Base-by-base conservation (phyloP, 2,329 filamentous ascomycete genomes). In the Dryadomyces quercus-mongolicae region DNA sequence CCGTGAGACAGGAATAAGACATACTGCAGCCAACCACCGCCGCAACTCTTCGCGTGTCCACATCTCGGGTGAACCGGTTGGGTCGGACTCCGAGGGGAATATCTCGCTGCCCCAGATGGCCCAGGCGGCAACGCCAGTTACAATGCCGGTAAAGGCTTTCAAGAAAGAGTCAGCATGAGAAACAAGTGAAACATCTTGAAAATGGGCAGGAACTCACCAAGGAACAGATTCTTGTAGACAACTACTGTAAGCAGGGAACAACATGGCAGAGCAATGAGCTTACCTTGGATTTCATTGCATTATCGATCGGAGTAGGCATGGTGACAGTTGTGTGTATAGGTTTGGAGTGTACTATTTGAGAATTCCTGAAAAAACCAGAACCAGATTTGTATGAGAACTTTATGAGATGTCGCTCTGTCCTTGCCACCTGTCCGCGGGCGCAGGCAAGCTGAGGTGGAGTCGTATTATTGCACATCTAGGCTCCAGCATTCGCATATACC, bases 21-120 rank as follows among this genome's bases (percentile, higher is more conserved):
- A 70, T 77, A 95, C 92, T 62, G 79, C 80, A 48, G 81, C 81
- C 51, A 97, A 73, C 90, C 91, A 97, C 63, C 84, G 75, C 57
- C 81, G 77, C 68, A 95, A 74, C 64, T 97, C 88, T 49, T 89
- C 84, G 55, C 77, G 74, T 0, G 88, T 89, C 92, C 92, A 97
- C 10, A 64, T 66, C 44, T 74, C 71, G 44, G 72, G 81, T 72
- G 88, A 78, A 57, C 90, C 90, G 31, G 74, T 87, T n/a, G 91
- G 89, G 65, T 95, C 90, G 49, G 74, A 57, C 60, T 82, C 74
- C 3, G 78, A 68, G 1, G 91, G 91, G 63, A 96, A 95, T 63
- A 96, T 78, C 59, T 92, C 88, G 53, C 81, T 77, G 55, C 89
- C 89, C 84, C 86, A 94, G 62, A 96, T 92, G 18, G 81, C 79